Conservation (phyloP, 805 yeast genomes). For the Candida taoyuanica region DNA sequence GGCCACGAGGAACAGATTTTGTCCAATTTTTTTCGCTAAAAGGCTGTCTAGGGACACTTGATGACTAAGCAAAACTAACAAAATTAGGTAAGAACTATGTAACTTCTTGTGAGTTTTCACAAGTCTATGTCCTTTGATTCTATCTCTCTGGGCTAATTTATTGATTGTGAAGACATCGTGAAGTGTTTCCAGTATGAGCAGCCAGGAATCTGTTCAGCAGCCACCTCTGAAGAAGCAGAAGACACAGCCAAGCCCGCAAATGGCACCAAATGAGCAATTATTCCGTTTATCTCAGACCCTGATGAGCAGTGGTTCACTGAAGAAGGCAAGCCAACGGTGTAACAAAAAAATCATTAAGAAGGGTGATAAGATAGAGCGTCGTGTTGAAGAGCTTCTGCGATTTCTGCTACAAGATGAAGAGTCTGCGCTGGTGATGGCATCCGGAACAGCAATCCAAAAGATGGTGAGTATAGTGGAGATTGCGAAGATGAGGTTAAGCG, state of each 20-base stretch:
- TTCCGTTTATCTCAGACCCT: conserved; percentile 4
- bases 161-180: too few species aligned
- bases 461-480: conserved; percentile 23
- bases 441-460: conserved; percentile 24
- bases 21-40: too few species aligned
- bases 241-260: not conserved
- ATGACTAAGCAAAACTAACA: too few species aligned
- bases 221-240: conserved; percentile 18
- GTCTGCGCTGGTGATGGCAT: conserved; percentile 18
- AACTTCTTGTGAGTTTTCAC: too few species aligned
- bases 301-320: not conserved
- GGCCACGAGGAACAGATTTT: conserved; percentile 61
- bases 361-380: conserved; percentile 22
- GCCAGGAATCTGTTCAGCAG: conserved; percentile 5
- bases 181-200: not conserved
- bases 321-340: not conserved
- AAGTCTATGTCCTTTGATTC: too few species aligned
- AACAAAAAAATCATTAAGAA: conserved; percentile 18
- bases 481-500: conserved; percentile 16
- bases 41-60: too few species aligned
- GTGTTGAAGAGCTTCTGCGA: conserved; percentile 12
- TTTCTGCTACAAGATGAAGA: not conserved
- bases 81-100: too few species aligned
- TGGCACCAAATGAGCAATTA: not conserved
- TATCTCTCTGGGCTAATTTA: too few species aligned